These are phyloP conservation scores for Dissophora ornata DNA, from an alignment of 192 early-diverging fungal species.

Conservation along the genomic window DNA sequence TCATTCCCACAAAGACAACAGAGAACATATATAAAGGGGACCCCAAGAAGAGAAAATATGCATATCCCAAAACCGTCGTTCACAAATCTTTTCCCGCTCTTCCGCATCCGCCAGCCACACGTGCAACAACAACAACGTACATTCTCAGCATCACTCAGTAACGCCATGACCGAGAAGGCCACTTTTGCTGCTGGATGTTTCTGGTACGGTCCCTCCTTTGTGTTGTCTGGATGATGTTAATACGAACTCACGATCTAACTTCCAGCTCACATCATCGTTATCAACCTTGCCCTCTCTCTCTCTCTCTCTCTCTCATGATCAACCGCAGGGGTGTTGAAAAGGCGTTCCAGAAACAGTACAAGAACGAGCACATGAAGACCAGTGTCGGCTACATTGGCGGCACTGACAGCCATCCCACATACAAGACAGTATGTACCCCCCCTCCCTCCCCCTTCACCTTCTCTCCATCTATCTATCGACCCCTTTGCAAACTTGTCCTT, in stretches of 20 bases:
- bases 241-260: no score
- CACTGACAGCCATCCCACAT: constrained; percentile 50
- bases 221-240: no score
- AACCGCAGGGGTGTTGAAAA: constrained; percentile 70
- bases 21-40: no score
- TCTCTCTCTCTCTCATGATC: no score
- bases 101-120: background rate
- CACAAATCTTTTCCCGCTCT: background rate
- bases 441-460: background rate
- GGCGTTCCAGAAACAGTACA: constrained; percentile 60
- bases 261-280: no score
- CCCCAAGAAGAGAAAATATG: background rate
- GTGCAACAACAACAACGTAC: background rate
- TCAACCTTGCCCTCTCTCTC: no score
- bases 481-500: no score
- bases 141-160: background rate
- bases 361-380: constrained; percentile 50
- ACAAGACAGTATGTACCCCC: constrained; percentile 54
- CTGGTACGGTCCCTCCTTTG: constrained; percentile 67
- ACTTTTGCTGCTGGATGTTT: constrained; percentile 96
- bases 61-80: background rate
- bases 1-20: no score
- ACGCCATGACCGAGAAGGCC: constrained; percentile 58
- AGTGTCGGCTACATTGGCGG: constrained; percentile 68
- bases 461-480: no score